Base-by-base conservation (phyloP, 2,329 filamentous ascomycete genomes). In the Fusarium tupiense region DNA sequence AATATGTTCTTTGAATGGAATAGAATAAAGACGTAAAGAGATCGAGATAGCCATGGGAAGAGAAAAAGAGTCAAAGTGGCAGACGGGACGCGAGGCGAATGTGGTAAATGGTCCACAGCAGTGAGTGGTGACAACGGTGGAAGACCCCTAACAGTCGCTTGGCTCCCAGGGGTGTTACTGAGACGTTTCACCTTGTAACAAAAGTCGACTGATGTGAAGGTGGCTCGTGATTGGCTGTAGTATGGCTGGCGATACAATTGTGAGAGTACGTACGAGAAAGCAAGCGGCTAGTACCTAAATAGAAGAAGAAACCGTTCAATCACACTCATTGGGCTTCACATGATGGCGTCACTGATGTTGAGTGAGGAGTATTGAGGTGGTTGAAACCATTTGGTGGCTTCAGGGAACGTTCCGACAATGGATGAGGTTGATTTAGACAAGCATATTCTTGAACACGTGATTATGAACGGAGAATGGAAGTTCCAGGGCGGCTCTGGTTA, bases 131-230 rank as follows among this genome's bases (percentile, higher is more conserved):
- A 64, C 54, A 61, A 63, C 71, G 77, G 76, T 71, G 67, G 65
- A 71, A 69, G 66, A 64, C 68, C 71, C 73, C 69, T 69, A 69
- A 60, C 44, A 43, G 57, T 56, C 61, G 64, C 67, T 71, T 66
- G 72, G 60, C 72, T 74, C 47, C 60, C 53, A 73, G 67, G 75
- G 74, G 71, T 57, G 57, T 69, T 54, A 60, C 64, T 76, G 75
- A 79, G 76, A 77, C 74, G 86, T 87, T 88, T 88, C 86, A 87
- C 82, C 64, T 74, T 87, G 86, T 76, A 71, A 73, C 78, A 81
- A 78, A 75, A 76, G 63, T 78, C 75, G 77, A 78, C 64, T 71
- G 76, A 79, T 79, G 64, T 44, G 38, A 63, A 53, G 52, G 61
- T 31, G 60, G 52, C 16, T 44, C 35, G 38, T 71, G 71, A 79